Conservation (phyloP, 83 land plant genomes). For the Larix sibirica region DNA sequence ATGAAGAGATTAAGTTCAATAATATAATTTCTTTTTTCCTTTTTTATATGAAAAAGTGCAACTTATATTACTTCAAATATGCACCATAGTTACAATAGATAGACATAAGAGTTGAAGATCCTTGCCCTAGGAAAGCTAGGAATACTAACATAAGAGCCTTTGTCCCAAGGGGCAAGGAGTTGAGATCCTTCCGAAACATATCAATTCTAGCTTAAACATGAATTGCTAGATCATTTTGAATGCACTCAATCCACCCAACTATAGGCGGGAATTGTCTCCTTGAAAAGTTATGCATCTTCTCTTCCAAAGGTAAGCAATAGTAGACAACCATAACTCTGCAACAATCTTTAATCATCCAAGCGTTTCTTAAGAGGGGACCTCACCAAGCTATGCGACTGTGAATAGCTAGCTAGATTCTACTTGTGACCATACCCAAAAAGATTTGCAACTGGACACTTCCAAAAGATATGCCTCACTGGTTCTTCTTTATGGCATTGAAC, state of each 20-base stretch:
- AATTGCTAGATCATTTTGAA: neutral
- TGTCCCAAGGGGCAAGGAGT: neutral
- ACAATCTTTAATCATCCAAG: neutral
- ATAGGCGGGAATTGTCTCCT: neutral
- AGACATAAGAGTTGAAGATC: neutral
- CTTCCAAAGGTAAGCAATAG: neutral
- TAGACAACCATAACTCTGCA: neutral
- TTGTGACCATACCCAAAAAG: neutral
- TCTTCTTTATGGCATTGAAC: neutral
- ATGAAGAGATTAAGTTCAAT: too few species aligned
- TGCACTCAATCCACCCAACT: too few species aligned
- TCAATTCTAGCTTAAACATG: neutral
- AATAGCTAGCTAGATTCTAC: neutral
- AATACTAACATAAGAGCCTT: neutral
- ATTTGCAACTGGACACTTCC: neutral
- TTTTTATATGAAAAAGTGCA: too few species aligned
- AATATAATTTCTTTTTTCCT: too few species aligned
- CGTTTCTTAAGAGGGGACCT: neutral
- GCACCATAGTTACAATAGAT: neutral
- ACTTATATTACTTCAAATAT: too few species aligned
- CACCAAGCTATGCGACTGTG: neutral
- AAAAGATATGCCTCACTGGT: neutral
- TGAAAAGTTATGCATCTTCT: neutral
- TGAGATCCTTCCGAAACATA: neutral
- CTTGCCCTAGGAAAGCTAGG: neutral